Evolutionary conservation across 1,139 yeast genomes (phyloP), one percentile per base, ranked within the genome.

Genomic region (Suzukiozyma palmioleophila): DNA sequence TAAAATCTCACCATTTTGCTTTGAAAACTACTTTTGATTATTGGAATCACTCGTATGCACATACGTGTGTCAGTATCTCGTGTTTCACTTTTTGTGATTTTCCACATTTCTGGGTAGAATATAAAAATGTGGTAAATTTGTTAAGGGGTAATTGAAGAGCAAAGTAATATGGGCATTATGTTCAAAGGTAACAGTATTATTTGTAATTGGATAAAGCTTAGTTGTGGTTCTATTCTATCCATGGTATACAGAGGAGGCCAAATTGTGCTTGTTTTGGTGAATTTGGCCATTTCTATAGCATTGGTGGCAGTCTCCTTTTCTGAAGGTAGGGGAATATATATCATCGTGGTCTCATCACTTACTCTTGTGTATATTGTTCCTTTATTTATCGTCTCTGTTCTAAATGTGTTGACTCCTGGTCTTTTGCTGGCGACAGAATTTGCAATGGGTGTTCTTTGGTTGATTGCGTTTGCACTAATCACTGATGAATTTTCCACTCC

Each of bases 371-470:
- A 49, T 42, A 24, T 49, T 30, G 42, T 38, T 1, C 36, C 38
- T 3, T 29, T 42, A 8, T 12, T 43, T 24, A 13, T 35, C 3
- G 32, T 40, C 13, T 12, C 24, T 10, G 16, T 27, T n/a, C 15
- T 32, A 10, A 15, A 14, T 4, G 39, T 44, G 14, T 12, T 43
- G 7, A 39, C 45, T 5, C 40, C 41, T 10, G 33, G 48, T 10
- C 32, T 38, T 25, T 24, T 33, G 6, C 22, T 40, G 9, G 34
- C 51, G 7, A 45, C 46, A 3, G 59, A 54, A 34, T 24, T 39
- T 10, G 27, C 45, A 5, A 38, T 52, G 25, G 51, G 44, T 51
- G 45, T 10, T 36, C 38, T 6, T 30, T 43, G 32, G 51, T 53
- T 21, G 24, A 28, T 34, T 21, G 37, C 29, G 9, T 39, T 39